phyloP scores from a whole-genome alignment of 1,139 yeast genomes.

The Nadsonia starkeyi-henricii region DNA sequence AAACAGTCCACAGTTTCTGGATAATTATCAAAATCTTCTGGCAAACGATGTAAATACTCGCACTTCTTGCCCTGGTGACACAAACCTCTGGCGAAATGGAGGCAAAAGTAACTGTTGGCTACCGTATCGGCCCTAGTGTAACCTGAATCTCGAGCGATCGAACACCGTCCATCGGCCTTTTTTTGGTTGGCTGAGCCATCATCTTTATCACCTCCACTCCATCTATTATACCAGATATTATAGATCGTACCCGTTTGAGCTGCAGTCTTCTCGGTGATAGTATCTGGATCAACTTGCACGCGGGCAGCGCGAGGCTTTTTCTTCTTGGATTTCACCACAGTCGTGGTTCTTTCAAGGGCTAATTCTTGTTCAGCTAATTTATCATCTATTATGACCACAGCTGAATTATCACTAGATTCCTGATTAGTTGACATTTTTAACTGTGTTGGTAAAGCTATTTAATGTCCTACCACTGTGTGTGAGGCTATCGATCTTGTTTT shows the following conservation, averaged over 20 bases:
- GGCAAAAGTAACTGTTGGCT: constrained; percentile 42
- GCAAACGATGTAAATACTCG: constrained; percentile 64
- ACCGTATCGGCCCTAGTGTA: constrained; percentile 51
- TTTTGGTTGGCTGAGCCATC: constrained; percentile 24
- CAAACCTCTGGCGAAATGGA: constrained; percentile 81
- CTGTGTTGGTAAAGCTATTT: too few relatives aligned
- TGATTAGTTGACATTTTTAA: too few relatives aligned
- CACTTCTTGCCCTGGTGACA: constrained; percentile 71
- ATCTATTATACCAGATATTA: constrained; percentile 78
- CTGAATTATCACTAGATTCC: too few relatives aligned
- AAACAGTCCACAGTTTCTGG: constrained; percentile 74
- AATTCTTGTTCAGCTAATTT: too few relatives aligned
- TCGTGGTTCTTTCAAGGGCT: too few relatives aligned
- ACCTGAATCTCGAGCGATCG: constrained; percentile 55
- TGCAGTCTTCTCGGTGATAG: constrained; percentile 52
- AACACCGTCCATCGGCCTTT: constrained; percentile 41
- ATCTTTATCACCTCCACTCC: constrained; percentile 39
- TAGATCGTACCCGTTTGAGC: constrained; percentile 71
- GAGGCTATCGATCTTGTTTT: too few relatives aligned
- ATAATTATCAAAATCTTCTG: constrained; percentile 34
- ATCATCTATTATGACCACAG: too few relatives aligned
- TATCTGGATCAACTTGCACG: constrained; percentile 57
- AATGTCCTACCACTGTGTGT: too few relatives aligned
- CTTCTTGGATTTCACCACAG: neutral
- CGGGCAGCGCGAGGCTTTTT: constrained; percentile 30